phyloP scores from a whole-genome alignment of 495 filamentous ascomycete species.

The Platismatia glauca region DNA sequence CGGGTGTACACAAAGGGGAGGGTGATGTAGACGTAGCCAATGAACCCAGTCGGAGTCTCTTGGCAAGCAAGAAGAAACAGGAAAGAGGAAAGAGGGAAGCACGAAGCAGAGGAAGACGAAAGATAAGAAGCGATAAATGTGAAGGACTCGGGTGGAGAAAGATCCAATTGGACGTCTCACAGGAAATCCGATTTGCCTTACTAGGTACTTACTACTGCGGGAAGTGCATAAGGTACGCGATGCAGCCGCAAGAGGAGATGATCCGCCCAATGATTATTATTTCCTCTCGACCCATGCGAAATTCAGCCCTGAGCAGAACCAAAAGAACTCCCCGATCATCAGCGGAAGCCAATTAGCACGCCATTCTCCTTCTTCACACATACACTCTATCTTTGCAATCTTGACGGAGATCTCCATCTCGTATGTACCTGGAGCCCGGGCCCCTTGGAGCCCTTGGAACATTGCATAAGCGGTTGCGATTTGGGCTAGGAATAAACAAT shows the following conservation, averaged over 20 bases:
- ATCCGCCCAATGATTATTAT: too few species aligned
- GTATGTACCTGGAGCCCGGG: not conserved
- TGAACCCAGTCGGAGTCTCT: not conserved
- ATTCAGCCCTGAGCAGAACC: too few species aligned
- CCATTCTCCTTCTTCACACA: not conserved
- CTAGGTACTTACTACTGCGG: too few species aligned
- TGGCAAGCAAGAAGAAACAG: not conserved
- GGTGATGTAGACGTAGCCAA: not conserved
- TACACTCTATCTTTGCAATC: too few species aligned
- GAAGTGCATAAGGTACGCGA: not conserved
- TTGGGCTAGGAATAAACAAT: not conserved
- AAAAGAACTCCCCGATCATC: not conserved
- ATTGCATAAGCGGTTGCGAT: not conserved
- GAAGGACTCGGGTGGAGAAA: not conserved
- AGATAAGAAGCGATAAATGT: not conserved
- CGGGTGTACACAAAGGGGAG: not conserved
- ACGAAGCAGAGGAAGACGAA: not conserved
- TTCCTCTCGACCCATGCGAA: too few species aligned
- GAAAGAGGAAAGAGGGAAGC: not conserved
- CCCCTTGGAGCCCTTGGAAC: not conserved
- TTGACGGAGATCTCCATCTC: not conserved
- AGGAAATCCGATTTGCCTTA: not conserved
- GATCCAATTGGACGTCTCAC: not conserved
- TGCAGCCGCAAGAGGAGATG: not conserved
- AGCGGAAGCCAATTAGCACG: not conserved